Evolutionary conservation across 2,329 filamentous ascomycete genomes (phyloP), one percentile per base, ranked within the genome.

Genomic region (Raffaelea ambrosiae): DNA sequence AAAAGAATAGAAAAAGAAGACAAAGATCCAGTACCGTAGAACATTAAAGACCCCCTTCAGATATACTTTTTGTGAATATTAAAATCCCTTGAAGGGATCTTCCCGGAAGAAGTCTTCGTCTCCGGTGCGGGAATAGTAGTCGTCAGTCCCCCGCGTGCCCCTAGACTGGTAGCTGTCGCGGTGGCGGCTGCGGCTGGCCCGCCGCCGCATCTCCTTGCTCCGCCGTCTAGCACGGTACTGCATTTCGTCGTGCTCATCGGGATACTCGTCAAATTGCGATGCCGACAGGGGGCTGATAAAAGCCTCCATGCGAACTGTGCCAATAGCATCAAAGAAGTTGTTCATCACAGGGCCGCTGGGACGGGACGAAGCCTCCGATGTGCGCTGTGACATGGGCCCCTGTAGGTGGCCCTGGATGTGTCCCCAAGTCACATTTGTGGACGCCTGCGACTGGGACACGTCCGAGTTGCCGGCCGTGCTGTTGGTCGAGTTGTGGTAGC

Each of bases 221-320:
- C 76, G 66, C 49, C 75, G 64, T 10, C 77, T 67, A 4, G 68
- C 67, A 5, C 67, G 62, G 42, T 71, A 67, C 44, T 68, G 65
- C 51, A 70, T 66, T 52, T 79, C 74, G 21, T 77, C 74, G 20
- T 67, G 62, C 53, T 77, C 74, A 47, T 73, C 68, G 0, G 69
- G 66, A 39, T 68, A 63, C 13, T 75, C 72, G 13, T 68, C 66
- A 46, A 72, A 67, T 49, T 68, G 66, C 3, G 67, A 33, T 19
- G 53, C 35, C 2, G 76, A 69, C 11, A 83, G 62, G 0, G 80
- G 80, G 56, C 73, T 81, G 55, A 98, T 94, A 63, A 97, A 98
- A 0, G 93, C 93, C 64, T 97, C 91, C 91, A 98, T 97, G 23
- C 93, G 81, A 42, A 97, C 81, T 2, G 90, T 97, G 1, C 90